Base-by-base conservation (phyloP, 805 yeast species). In the Yamadazyma paraphyllophila region DNA sequence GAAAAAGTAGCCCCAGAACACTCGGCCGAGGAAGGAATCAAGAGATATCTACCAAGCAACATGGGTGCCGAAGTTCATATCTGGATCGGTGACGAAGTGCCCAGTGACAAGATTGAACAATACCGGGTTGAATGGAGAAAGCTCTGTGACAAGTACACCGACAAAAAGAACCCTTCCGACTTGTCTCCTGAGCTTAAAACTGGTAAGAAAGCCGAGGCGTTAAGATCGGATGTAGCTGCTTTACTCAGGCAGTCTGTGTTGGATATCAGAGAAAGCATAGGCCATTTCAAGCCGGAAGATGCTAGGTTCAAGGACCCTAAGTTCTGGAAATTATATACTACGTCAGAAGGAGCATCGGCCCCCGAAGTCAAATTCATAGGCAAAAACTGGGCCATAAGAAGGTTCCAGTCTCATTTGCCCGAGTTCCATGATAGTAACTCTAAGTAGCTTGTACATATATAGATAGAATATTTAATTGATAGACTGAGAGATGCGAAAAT, bases 1-100 rank as follows among this genome's bases (percentile, higher is more conserved):
- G 96, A 92, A 60, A 81, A 84, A 58, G 78, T 91, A 20, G 83
- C 85, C 9, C 96, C 97, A 0, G 98, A 92, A 64, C 78, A 74
- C 45, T 68, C 78, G 17, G 78, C 82, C 5, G 80, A 73, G 15
- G 64, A 73, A 13, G 67, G 81, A n/a, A 57, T 82, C 51, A 77
- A 79, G 44, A 68, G 85, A 43, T 75, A 76, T 61, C 53, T 83
- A 8, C 89, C 91, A 1, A 68, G 77, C 36, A 82, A 82, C 46
- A 62, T 82, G 37, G 88, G 92, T 2, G 76, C 85, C 0, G 83
- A 81, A 43, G 74, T 91, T 16, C 78, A 75, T 27, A 82, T 90
- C 12, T 73, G 79, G 24, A 76, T 91, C 31, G 97, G 97, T 1
- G 74, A 81, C 33, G 81, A 87, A 1, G 56, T 92, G 3, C 78